Base-by-base conservation (phyloP, 768 basidiomycete species). In the Mycena venus region DNA sequence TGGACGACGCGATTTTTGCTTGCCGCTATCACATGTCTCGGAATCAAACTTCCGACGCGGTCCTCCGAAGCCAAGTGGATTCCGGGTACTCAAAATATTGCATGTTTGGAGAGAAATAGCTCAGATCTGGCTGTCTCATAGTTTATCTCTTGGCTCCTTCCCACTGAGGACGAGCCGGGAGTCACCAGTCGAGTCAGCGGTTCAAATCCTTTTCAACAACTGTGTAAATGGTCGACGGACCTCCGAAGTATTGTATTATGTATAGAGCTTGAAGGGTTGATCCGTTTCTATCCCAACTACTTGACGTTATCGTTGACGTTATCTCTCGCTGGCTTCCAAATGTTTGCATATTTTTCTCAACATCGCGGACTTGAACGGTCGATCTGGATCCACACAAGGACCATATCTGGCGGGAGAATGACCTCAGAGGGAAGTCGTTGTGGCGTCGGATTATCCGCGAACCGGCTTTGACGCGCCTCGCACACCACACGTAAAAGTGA, bases 1-100 rank as follows among this genome's bases (percentile, higher is more conserved):
- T n/a, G n/a, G n/a, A 23, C 68, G 68, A 32, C 25, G 63, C 60
- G 72, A 66, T 61, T 56, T 36, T n/a, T n/a, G n/a, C n/a, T n/a
- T 11, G 36, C 4, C 10, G 15, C 36, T 38, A 11, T 60, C 58
- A 60, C 58, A 60, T 60, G 21, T 17, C 29, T 60, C 66, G 73
- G 62, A 65, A 64, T 40, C 67, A 59, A 59, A 5, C 19, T 34
- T 27, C 66, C 66, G 59, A 44, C 49, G 32, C 67, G 72, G 66
- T 62, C 44, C 38, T 68, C 65, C 69, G 74, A 44, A 64, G 55
- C 40, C 25, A 36, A 15, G 15, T 31, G 14, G 27, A 59, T 53
- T 51, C 60, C 21, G 42, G 42, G 19, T 2, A 14, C 11, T 3
- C 60, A 21, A 4, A 19, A 36, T 34, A 58, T 34, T 23, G 8